Percentiles rank a stretch among this genome's conserved stretches.
phyloP scores from a whole-genome alignment of 1,284 basidiomycete genomes.

The Moniliophthora roreri region DNA sequence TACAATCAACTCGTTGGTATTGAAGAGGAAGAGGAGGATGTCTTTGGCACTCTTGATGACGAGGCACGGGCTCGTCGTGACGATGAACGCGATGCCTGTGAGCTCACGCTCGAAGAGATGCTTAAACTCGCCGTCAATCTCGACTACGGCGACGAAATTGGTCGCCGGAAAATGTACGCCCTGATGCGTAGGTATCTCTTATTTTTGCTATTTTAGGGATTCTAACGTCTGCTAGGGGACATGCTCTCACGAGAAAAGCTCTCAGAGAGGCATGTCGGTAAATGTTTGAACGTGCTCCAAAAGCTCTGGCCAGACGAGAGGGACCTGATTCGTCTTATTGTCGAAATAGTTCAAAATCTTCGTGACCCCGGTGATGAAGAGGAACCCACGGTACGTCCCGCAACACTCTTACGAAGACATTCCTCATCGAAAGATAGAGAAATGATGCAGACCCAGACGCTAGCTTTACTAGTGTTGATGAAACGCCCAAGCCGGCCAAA shows the following conservation, averaged over 20 bases:
- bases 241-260: slow-evolving; percentile 79
- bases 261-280: slow-evolving; percentile 73
- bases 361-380: slow-evolving; percentile 60
- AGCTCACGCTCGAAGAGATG: slow-evolving; percentile 70
- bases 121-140: slow-evolving; percentile 79
- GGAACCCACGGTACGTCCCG: slow-evolving; percentile 24
- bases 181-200: slow-evolving; percentile 65
- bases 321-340: slow-evolving; percentile 89
- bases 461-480: slow-evolving; percentile 19
- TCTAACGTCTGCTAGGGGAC: slow-evolving; percentile 39
- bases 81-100: slow-evolving; percentile 44
- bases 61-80: slow-evolving; percentile 38
- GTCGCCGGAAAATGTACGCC: slow-evolving; percentile 87
- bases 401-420: neutral
- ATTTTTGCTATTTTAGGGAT: slow-evolving; percentile 4
- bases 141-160: slow-evolving; percentile 94
- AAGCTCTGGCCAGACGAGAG: slow-evolving; percentile 77
- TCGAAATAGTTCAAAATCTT: slow-evolving; percentile 87
- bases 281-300: slow-evolving; percentile 84
- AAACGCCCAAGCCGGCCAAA: slow-evolving; percentile 22
- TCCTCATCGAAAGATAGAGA: neutral
- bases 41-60: slow-evolving; percentile 36
- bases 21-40: slow-evolving; percentile 31
- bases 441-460: neutral
- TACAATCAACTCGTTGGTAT: slow-evolving; percentile 66